Conservation (phyloP, 2,329 filamentous ascomycete species). For the Penicillium glabrum region DNA sequence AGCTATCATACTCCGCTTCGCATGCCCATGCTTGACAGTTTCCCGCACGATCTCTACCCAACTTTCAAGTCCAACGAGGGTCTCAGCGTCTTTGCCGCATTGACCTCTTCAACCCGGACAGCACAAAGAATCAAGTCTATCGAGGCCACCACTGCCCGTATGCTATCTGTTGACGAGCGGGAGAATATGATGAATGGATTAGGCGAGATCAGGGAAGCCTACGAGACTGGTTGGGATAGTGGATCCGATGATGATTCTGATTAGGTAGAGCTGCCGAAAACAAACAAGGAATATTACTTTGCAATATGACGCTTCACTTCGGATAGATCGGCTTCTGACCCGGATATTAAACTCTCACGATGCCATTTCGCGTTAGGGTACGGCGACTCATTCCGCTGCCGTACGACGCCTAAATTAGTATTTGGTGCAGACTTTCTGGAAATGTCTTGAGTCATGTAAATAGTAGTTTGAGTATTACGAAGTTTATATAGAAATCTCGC, state of each 20-base stretch:
- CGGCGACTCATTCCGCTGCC: not conserved
- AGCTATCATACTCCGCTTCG: conserved; percentile 50
- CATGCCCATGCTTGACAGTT: conserved; percentile 81
- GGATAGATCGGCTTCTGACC: not conserved
- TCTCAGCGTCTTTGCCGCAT: conserved; percentile 51
- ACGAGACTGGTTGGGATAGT: conserved; percentile 83
- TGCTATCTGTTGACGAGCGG: conserved; percentile 71
- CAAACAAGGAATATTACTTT: not conserved
- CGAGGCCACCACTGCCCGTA: conserved; percentile 62
- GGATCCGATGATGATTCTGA: conserved; percentile 53
- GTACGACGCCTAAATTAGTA: not conserved
- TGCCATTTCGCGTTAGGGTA: not conserved
- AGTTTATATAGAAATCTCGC: not conserved
- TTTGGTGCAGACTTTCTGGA: not conserved
- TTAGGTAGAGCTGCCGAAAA: conserved; percentile 10
- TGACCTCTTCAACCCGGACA: conserved; percentile 76
- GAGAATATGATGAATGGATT: conserved; percentile 81
- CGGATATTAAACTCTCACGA: not conserved
- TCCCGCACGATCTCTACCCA: conserved; percentile 69
- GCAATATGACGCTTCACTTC: not conserved
- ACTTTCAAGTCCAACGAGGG: conserved; percentile 44
- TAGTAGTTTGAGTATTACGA: not conserved
- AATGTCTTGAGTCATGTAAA: not conserved
- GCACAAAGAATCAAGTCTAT: conserved; percentile 66
- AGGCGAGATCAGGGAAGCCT: conserved; percentile 80